Conservation (phyloP, 768 basidiomycete genomes). For the Phylloporus arenicola region DNA sequence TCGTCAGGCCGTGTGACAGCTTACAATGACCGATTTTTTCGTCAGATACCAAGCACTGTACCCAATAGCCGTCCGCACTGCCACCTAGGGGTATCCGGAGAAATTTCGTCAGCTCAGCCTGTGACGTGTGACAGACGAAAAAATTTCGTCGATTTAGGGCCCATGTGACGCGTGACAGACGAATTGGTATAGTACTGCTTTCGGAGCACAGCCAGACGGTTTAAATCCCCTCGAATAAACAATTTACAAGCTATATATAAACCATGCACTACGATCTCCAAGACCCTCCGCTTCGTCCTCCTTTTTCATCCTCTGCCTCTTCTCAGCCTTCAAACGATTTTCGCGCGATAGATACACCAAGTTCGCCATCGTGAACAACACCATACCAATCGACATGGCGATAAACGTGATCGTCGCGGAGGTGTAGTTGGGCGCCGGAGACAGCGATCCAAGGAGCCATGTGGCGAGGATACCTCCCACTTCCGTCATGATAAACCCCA, state of each 20-base stretch:
- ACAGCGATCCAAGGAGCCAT: constrained; percentile 52
- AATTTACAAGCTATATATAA: constrained; percentile 42
- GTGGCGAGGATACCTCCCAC: constrained; percentile 55
- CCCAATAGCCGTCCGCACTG: too few relatives aligned
- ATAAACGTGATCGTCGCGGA: constrained; percentile 39
- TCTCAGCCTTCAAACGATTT: constrained; percentile 42
- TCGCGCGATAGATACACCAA: constrained; percentile 37
- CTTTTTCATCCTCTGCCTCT: constrained; percentile 28
- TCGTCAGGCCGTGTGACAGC: too few relatives aligned
- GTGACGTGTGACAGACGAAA: too few relatives aligned
- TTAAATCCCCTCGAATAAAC: too few relatives aligned
- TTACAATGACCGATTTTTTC: too few relatives aligned
- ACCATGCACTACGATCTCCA: constrained; percentile 55
- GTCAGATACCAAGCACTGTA: too few relatives aligned
- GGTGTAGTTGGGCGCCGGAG: constrained; percentile 45
- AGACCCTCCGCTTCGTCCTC: constrained; percentile 38
- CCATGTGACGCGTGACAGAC: too few relatives aligned
- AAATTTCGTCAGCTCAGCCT: too few relatives aligned
- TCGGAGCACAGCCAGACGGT: neutral
- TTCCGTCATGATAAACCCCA: constrained; percentile 54
- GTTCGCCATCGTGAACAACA: constrained; percentile 35
- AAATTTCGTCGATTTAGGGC: too few relatives aligned
- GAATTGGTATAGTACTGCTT: too few relatives aligned
- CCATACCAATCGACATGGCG: constrained; percentile 36
- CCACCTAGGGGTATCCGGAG: too few relatives aligned